A percentile compares a stretch with the other conserved stretches of the same genome.
Evolutionary conservation across 176 grass and related monocot genomes (phyloP).

Genomic region (Phragmites australis): DNA sequence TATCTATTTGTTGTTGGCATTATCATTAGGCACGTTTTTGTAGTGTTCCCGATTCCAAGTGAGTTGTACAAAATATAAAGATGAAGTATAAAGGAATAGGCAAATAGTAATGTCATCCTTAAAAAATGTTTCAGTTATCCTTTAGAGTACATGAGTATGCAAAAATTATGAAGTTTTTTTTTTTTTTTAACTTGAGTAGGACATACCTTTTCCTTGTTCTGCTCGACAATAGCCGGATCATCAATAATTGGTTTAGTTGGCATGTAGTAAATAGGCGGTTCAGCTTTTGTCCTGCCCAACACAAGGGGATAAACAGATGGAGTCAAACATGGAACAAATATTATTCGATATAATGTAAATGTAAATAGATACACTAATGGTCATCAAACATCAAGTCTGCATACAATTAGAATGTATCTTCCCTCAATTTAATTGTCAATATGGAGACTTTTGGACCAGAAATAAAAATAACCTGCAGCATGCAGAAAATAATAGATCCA

Average conservation of each 20-base stretch:
- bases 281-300: constrained; percentile 86
- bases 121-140: not conserved
- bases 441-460: constrained; percentile 95
- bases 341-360: constrained; percentile 29
- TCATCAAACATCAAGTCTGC: constrained; percentile 62
- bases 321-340: constrained; percentile 42
- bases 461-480: constrained; percentile 99
- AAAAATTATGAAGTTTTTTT: constrained; percentile 24
- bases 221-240: constrained; percentile 58
- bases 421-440: constrained; percentile 98
- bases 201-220: constrained; percentile 75
- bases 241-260: constrained; percentile 76
- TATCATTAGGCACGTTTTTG: not conserved
- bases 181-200: constrained; percentile 14
- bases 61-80: not conserved
- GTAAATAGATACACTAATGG: constrained; percentile 41
- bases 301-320: constrained; percentile 7
- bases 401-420: constrained; percentile 87
- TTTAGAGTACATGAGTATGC: not conserved
- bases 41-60: not conserved
- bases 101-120: not conserved
- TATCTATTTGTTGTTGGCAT: not conserved
- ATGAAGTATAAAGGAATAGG: not conserved
- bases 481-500: constrained; percentile 40
- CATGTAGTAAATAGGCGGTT: constrained; percentile 94